Base-by-base conservation (phyloP, 2,329 filamentous ascomycete species). In the Aspergillus sp. region DNA sequence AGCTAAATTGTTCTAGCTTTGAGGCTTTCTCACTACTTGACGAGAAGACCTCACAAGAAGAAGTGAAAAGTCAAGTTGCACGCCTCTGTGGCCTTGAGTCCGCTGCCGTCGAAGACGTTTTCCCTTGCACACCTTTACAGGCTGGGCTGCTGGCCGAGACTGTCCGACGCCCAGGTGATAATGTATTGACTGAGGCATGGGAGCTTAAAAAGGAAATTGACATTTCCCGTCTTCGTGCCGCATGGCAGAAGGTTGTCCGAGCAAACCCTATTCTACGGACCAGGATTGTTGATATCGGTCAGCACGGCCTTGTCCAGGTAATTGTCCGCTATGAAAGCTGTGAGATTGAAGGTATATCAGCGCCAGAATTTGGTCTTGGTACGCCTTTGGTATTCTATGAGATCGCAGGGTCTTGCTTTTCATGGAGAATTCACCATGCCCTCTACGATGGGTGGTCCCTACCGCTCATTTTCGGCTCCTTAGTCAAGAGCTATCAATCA, bases 111-210 rank as follows among this genome's bases (percentile, higher is more conserved):
- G 37, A 49, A 12, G 47, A 49, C 26, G 44, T 49, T n/a, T 42
- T 42, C 30, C 43, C 39, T 8, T 45, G 43, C 34, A 45, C 43
- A 6, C 43, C 43, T 11, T 13, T 47, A 27, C 45, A 47, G 35
- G 37, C 44, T 35, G 41, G 37, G 8, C 33, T 43, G 11, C 19
- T 44, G 5, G 13, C 29, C 10, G n/a, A 19, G n/a, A 33, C 28
- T 6, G 12, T 38, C 28, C 10, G 27, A 12, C 10, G 27, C 10
- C 27, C 34, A 5, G 41, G 35, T 10, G 34, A 34, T 11, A 38
- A 30, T 26, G 12, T 37, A 8, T 26, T 13, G 4, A 11, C n/a
- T 6, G 33, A 27, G 4, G 8, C 6, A 7, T 36, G 32, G 10
- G 5, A 7, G 5, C 13, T 43, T 26, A 11, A 28, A 7, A 12